Base-by-base conservation (phyloP, 2,329 filamentous ascomycete genomes). In the Diplodia corticola region DNA sequence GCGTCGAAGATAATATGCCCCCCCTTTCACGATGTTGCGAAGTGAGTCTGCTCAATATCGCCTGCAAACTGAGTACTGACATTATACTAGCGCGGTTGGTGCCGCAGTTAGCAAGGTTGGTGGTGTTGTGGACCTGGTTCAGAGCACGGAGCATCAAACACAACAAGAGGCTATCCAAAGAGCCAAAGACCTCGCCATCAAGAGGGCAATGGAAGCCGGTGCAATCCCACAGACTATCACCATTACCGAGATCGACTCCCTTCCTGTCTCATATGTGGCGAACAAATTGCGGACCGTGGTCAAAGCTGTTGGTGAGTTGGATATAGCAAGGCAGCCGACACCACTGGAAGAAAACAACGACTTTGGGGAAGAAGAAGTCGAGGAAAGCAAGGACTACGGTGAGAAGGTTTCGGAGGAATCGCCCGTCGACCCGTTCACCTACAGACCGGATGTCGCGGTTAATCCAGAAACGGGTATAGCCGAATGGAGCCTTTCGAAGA, bases 261-360 rank as follows among this genome's bases (percentile, higher is more conserved):
- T 89, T 9, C 86, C 86, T 0, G 73, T 89, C 40, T 82, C 83
- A 67, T 78, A 88, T 82, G 76, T 84, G 76, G 51, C 82, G 76
- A 63, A 87, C 83, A 77, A 85, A 65, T 74, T 78, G 2, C 73
- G 79, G 2, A 78, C 80, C 66, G 78, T 89, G 17, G 83, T 88
- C 10, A 80, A 85, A 60, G 86, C 87, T 1, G 86, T 84, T 0
- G 87, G 87, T 5, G 79, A 82, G 54, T 76, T 83, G 17, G 78
- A 80, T 67, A 78, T 73, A 50, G 71, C 73, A 30, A 70, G 74
- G 10, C 71, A 75, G 35, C 69, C 69, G 20, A 26, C 61, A 13
- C 51, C 63, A 10, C 53, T 67, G 4, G 51, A 63, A 48, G 54
- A 61, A 7, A 68, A 67, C 4, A 60, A 48, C 4, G 65, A 67